Base-by-base conservation (phyloP, 805 yeast genomes). In the Schizosaccharomyces japonicus region DNA sequence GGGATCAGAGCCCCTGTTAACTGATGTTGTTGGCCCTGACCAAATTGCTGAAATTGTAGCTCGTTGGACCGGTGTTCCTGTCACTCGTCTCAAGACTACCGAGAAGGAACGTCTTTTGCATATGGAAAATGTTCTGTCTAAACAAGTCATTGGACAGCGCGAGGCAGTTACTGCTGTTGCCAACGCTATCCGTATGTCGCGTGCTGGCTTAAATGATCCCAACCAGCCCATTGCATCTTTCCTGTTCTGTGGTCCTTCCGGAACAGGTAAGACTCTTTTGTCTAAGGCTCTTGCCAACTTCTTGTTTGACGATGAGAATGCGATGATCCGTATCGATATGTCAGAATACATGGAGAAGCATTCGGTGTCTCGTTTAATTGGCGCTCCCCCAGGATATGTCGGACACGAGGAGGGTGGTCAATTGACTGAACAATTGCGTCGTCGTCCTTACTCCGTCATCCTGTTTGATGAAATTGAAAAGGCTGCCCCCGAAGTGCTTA, bases 331-430 rank as follows among this genome's bases (percentile, higher is more conserved):
- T 66, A 84, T 90, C 53, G 98, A 90, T 63, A 90, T 98, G 65
- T 85, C 96, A 3, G 98, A 90, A 63, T 70, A 90, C 56, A 75
- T 80, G 63, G 98, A 90, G 66, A 90, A 90, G 57, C 83, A 92
- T 73, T 80, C 95, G 4, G 92, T 90, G 3, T 82, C 95, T 6
- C 90, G 90, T 61, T 73, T 90, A 51, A 69, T 90, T 49, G 98
- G 98, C 65, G 90, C 96, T 19, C 93, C 96, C 1, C 95, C 96
- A 1, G 98, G 98, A 57, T 80, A 80, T 56, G 80, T 90, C 56
- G 98, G 98, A 34, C 92, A 80, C 62, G 95, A 85, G 60, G 95
- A 90, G 62, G 98, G 98, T 61, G 98, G 98, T 54, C 73, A 87
- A 55, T 70, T 90, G 54, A 90, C 98, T 4, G 93, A 90, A 57